phyloP scores from a whole-genome alignment of 1,284 basidiomycete genomes.

The Ustilago sp. region DNA sequence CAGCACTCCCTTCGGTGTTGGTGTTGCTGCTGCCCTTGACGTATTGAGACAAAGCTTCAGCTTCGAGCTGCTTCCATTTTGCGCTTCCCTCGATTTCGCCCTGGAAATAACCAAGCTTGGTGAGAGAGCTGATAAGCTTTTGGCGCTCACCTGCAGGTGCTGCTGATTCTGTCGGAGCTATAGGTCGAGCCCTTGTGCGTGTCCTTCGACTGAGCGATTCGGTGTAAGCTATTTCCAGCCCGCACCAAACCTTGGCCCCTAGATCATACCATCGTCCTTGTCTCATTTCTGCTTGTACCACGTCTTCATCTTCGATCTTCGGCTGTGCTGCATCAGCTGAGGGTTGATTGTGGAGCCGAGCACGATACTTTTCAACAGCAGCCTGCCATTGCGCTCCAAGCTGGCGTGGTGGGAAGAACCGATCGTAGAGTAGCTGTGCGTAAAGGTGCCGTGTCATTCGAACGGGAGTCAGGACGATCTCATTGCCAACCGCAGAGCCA shows the following conservation, averaged over 20 bases:
- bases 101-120: conserved; percentile 60
- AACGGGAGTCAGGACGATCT: conserved; percentile 36
- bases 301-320: conserved; percentile 32
- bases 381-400: conserved; percentile 75
- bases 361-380: conserved; percentile 52
- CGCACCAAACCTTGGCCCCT: conserved; percentile 63
- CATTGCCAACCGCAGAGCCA: not conserved
- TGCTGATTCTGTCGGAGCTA: not conserved
- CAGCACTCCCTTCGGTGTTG: not conserved
- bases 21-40: not conserved
- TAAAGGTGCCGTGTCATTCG: conserved; percentile 72
- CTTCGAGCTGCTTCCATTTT: conserved; percentile 58
- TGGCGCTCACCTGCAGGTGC: conserved; percentile 20
- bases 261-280: conserved; percentile 60
- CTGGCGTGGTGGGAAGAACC: conserved; percentile 88
- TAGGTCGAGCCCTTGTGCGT: conserved; percentile 8
- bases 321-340: not conserved
- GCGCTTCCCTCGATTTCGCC: conserved; percentile 51
- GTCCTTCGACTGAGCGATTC: conserved; percentile 35
- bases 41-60: conserved; percentile 36
- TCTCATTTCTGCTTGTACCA: conserved; percentile 23
- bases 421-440: conserved; percentile 89
- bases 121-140: conserved; percentile 42
- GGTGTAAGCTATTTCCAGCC: conserved; percentile 60
- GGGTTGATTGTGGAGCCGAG: conserved; percentile 16